Base-by-base conservation (phyloP, 2,329 filamentous ascomycete species). In the Scedosporium boydii region DNA sequence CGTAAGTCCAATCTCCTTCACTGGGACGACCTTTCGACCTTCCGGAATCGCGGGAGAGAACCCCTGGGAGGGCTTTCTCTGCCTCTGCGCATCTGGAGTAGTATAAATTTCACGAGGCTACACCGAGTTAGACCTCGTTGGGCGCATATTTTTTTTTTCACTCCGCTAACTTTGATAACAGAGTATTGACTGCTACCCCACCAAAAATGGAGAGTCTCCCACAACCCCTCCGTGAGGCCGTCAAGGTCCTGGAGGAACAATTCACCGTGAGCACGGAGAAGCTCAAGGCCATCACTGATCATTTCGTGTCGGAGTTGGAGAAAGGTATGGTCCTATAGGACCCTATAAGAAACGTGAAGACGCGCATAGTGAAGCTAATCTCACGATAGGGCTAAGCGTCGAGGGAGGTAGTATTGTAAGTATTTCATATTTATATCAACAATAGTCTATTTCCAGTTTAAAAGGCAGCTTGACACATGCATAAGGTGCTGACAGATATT, bases 371-470 rank as follows among this genome's bases (percentile, higher is more conserved):
- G 18, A 9, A 18, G 29, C 61, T 55, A 38, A 16, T 14, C 16
- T 46, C 57, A 44, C 21, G 4, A 62, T 41, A 64, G 64, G 56
- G 58, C 58, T 62, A 61, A 89, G 83, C 62, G 88, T 92, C 63
- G 88, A 96, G 76, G 93, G 93, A 65, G 93, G 92, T 64, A 96
- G 88, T 74, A 98, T 99, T 75, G 91, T 96, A 76, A 82, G 90
- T 81, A 59, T n/a, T 56, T 44, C 21, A 58, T 14, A 63, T 34
- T 60, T 29, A 23, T 6, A 48, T n/a, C n/a, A n/a, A n/a, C n/a
- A n/a, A n/a, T 48, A 16, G 7, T 48, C 44, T 10, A 26, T 6
- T 18, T 23, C 3, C 9, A 18, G 27, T 6, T 21, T 41, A 18
- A 5, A 44, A 44, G 34, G 26, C 41, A 63, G 46, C 48, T 48